Conservation (phyloP, 805 yeast genomes). For the Lachancea cidri region DNA sequence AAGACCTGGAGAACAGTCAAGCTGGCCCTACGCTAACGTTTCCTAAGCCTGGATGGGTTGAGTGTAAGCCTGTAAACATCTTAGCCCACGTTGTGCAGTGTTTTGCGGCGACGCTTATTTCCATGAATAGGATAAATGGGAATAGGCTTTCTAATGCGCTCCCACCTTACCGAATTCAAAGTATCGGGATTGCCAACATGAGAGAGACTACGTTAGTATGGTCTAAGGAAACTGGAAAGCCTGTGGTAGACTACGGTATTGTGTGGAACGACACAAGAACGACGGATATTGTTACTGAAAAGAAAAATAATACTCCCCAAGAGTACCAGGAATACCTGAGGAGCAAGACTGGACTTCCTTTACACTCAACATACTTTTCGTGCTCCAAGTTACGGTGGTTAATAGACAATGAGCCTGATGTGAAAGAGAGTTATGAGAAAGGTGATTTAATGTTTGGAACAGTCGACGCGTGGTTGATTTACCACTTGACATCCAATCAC, state of each 20-base stretch:
- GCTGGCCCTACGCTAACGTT: conserved; percentile 67
- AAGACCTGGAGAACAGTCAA: conserved; percentile 41
- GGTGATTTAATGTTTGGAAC: conserved; percentile 91
- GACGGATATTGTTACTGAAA: conserved; percentile 58
- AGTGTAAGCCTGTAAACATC: conserved; percentile 82
- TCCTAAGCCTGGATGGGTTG: conserved; percentile 90
- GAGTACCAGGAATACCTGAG: conserved; percentile 54
- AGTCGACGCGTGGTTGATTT: conserved; percentile 89
- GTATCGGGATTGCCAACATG: conserved; percentile 92
- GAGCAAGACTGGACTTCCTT: conserved; percentile 74
- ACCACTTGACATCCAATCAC: conserved; percentile 68
- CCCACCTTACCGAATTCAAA: conserved; percentile 56
- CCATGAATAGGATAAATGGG: conserved; percentile 52
- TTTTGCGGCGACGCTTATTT: conserved; percentile 57
- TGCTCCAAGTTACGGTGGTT: conserved; percentile 89
- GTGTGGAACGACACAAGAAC: conserved; percentile 97
- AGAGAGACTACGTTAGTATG: conserved; percentile 90
- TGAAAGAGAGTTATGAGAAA: conserved; percentile 60
- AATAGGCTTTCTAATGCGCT: conserved; percentile 39
- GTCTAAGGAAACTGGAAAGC: conserved; percentile 77
- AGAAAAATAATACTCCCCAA: conserved; percentile 48
- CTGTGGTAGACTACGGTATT: conserved; percentile 75
- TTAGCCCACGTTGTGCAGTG: conserved; percentile 71
- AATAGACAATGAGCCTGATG: conserved; percentile 67
- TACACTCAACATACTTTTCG: conserved; percentile 79